phyloP scores from a whole-genome alignment of 1,284 basidiomycete genomes.

The Exsudoporus floridanus region DNA sequence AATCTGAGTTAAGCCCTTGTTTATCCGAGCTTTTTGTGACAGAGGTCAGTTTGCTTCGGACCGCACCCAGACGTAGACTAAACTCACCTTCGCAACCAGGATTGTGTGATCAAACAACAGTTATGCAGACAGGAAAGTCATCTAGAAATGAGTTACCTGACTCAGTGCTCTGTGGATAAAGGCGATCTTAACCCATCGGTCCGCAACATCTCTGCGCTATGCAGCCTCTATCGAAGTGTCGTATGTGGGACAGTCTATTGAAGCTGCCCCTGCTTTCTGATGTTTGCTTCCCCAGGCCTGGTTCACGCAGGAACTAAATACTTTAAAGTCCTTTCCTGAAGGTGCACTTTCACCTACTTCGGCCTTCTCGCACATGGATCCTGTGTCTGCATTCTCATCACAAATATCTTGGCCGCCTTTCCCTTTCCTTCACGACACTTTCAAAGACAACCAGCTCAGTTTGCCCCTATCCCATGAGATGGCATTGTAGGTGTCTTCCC shows the following conservation, averaged over 20 bases:
- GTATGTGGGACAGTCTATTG: conserved; percentile 47
- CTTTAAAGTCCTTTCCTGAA: conserved; percentile 63
- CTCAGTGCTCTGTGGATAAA: conserved; percentile 50
- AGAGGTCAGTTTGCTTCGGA: conserved; percentile 35
- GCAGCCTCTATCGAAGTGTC: conserved; percentile 83
- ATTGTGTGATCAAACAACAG: conserved; percentile 47
- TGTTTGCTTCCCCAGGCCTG: conserved; percentile 58
- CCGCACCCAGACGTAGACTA: conserved; percentile 4
- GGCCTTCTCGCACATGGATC: conserved; percentile 46
- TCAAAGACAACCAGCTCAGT: conserved; percentile 47
- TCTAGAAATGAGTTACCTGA: conserved; percentile 68
- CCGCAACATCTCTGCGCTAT: conserved; percentile 76
- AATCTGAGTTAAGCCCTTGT: conserved; percentile 73
- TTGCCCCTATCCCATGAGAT: conserved; percentile 85
- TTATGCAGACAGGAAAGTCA: conserved; percentile 75
- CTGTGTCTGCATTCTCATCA: conserved; percentile 49
- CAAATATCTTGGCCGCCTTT: conserved; percentile 47
- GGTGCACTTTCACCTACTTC: conserved; percentile 53
- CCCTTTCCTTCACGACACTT: conserved; percentile 34
- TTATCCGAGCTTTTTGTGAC: conserved; percentile 59
- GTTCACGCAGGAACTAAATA: conserved; percentile 71
- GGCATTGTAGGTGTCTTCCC: conserved; percentile 63
- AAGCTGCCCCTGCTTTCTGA: conserved; percentile 8
- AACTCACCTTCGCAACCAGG: conserved; percentile 31
- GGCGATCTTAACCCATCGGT: conserved; percentile 75